These are phyloP conservation scores for Pisolithus tinctorius DNA, from an alignment of 768 basidiomycete species.

Conservation along the genomic window DNA sequence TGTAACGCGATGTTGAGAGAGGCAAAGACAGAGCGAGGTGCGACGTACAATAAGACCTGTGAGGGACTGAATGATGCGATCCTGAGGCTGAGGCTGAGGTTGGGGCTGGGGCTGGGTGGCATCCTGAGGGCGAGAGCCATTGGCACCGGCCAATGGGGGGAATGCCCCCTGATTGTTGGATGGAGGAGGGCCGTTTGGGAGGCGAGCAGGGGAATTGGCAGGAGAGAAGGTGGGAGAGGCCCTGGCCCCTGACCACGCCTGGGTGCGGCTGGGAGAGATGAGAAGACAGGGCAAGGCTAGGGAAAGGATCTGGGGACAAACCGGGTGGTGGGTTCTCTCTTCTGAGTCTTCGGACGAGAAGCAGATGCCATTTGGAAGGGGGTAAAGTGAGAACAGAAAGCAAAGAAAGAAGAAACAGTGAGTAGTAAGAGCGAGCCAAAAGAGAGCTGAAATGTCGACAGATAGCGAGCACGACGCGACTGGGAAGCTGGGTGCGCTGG, in stretches of 20 bases:
- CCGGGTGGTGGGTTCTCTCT: constrained; percentile 53
- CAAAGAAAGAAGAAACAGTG: constrained; percentile 23
- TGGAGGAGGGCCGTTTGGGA: constrained; percentile 34
- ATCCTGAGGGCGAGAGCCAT: constrained; percentile 42
- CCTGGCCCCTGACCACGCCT: constrained; percentile 65
- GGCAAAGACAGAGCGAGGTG: constrained; percentile 5
- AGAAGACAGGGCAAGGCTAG: constrained; percentile 8
- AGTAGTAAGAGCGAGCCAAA: constrained; percentile 16
- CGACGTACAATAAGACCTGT: constrained; percentile 64
- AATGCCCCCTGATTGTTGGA: constrained; percentile 30
- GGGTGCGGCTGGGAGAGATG: constrained; percentile 28
- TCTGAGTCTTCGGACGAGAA: constrained; percentile 54
- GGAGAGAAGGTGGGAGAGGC: constrained; percentile 69
- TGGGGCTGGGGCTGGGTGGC: constrained; percentile 13
- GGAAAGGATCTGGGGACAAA: constrained; percentile 30
- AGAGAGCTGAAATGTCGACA: constrained; percentile 29
- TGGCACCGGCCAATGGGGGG: constrained; percentile 38
- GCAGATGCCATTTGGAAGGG: constrained; percentile 51
- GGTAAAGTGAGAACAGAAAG: constrained; percentile 18
- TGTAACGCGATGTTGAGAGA: constrained; percentile 21
- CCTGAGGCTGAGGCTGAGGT: constrained; percentile 33
- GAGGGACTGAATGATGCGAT: constrained; percentile 57
- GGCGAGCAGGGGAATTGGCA: constrained; percentile 32
- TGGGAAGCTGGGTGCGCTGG: constrained; percentile 12
- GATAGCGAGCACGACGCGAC: constrained; percentile 31